Base-by-base conservation (phyloP, 345 rosid species). In the Barbarea vulgaris region DNA sequence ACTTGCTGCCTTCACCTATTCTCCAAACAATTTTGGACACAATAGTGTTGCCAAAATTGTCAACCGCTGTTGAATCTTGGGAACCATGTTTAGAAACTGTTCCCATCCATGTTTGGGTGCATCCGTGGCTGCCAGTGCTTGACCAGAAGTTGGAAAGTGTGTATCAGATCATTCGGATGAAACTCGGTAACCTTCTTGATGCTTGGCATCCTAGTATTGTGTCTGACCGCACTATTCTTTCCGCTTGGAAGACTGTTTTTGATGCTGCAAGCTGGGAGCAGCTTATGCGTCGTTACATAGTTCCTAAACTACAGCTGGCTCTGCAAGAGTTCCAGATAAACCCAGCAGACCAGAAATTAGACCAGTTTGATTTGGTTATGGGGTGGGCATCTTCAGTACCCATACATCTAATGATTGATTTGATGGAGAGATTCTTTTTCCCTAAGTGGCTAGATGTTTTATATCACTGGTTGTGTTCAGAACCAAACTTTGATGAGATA, bases 171-270 rank as follows among this genome's bases (percentile, higher is more conserved):
- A 94, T 91, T 69, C 90, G 84, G 2, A 76, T 81, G 83, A 94
- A 94, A 84, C 50, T 94, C 86, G 83, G 91, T 67, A 86, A 84
- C 42, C 91, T 86, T 64, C 94, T 94, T 28, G 90, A 87, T 77
- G 89, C 84, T 27, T 94, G 97, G 97, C 94, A 87, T 70, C 93
- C 97, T 2, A 82, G 89, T 76, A 96, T 88, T 73, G 81, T 69
- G 47, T 94, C 96, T 60, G 97, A 93, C 17, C 86, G 82, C 73
- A 82, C 93, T 25, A 84, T 94, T 30, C 78, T 91, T 59, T 89
- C 89, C 0, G 97, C 98, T 7, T 94, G 96, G 97, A 94, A 87
- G 80, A 84, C 91, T 12, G 93, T 91, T 53, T 91, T 94, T 54
- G 97, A 90, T 84, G 78, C 93, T 47, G 80, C 80, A 37, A 90